Percentiles rank a stretch among this genome's conserved stretches.
phyloP scores from a whole-genome alignment of 176 grass and related monocot genomes.

The Cocos nucifera region DNA sequence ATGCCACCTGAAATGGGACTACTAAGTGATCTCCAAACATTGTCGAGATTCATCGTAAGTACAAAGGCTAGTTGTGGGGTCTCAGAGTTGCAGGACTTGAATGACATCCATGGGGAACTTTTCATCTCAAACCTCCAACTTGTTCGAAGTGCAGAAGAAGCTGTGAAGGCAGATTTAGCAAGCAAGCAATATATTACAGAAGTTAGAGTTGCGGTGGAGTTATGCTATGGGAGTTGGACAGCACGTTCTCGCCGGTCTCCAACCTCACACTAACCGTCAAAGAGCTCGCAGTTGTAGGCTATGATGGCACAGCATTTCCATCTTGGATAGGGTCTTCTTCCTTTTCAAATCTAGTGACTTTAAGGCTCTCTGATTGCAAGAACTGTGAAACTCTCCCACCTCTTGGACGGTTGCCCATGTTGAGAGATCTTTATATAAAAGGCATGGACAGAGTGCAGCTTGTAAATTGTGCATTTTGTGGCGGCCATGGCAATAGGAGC shows the following conservation, averaged over 20 bases:
- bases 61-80: background rate
- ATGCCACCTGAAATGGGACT: slow-evolving; percentile 17
- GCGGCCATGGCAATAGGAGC: too few species aligned
- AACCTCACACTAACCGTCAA: slow-evolving; percentile 17
- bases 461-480: too few species aligned
- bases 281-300: slow-evolving; percentile 11
- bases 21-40: slow-evolving; percentile 10
- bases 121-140: slow-evolving; percentile 6
- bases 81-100: slow-evolving; percentile 14
- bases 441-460: too few species aligned
- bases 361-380: too few species aligned
- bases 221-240: too few species aligned
- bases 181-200: slow-evolving; percentile 11
- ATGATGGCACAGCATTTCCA: slow-evolving; percentile 11
- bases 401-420: too few species aligned
- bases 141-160: slow-evolving; percentile 3
- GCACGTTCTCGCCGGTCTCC: slow-evolving; percentile 4
- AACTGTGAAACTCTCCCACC: too few species aligned
- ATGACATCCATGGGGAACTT: slow-evolving; percentile 11
- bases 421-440: too few species aligned
- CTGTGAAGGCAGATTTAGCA: background rate
- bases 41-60: slow-evolving; percentile 10
- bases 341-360: background rate
- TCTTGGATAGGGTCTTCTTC: slow-evolving; percentile 12
- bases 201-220: background rate